These are phyloP conservation scores for Crithidia thermophila DNA, from an alignment of 208 protist genomes.

Conservation along the genomic window DNA sequence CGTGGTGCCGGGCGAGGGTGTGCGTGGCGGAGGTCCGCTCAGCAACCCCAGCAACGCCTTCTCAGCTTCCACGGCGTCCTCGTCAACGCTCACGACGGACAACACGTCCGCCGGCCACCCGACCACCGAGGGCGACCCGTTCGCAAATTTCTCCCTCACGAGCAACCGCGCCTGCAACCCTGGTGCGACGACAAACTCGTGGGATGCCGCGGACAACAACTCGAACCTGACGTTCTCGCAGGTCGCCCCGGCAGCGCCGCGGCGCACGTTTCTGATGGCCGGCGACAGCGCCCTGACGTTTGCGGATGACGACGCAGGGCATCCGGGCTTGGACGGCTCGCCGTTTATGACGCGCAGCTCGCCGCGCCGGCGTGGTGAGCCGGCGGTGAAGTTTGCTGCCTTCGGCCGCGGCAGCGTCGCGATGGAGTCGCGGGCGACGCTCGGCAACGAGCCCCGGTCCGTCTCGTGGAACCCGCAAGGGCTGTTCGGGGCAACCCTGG, in stretches of 20 bases:
- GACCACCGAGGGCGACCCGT: not conserved
- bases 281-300: not conserved
- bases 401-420: not conserved
- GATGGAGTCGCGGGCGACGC: not conserved
- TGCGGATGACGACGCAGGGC: not conserved
- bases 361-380: slow-evolving; percentile 1
- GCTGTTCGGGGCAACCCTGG: not conserved
- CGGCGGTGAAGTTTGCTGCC: slow-evolving; percentile 9
- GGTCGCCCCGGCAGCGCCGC: not conserved
- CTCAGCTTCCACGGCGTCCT: not conserved
- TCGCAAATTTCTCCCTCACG: slow-evolving; percentile 8
- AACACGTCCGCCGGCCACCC: not conserved
- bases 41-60: not conserved
- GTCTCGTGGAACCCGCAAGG: slow-evolving; percentile 26
- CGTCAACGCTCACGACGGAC: too few species aligned
- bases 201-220: not conserved
- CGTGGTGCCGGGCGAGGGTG: not conserved
- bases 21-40: not conserved
- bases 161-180: not conserved
- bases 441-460: not conserved
- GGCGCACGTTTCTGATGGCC: not conserved
- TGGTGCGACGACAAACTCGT: slow-evolving; percentile 6
- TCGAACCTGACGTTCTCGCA: slow-evolving; percentile 12
- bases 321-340: not conserved
- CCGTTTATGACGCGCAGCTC: not conserved